These are phyloP conservation scores for Aspergillus sp. DNA, from an alignment of 2,329 filamentous ascomycete genomes.

Conservation along the genomic window DNA sequence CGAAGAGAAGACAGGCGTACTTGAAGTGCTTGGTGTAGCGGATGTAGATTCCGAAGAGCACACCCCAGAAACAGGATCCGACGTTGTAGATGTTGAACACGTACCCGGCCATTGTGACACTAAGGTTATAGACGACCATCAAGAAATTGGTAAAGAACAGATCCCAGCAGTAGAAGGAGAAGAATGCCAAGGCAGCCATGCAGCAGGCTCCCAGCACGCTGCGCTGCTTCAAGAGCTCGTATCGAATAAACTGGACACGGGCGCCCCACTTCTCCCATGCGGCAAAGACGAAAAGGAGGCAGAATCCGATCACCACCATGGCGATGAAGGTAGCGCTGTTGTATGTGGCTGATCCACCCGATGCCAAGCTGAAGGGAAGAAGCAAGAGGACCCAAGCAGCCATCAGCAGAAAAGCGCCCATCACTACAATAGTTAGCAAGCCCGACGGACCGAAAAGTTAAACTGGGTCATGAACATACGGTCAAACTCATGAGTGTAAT, in stretches of 20 bases:
- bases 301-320: slow-evolving; percentile 55
- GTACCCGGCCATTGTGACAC: slow-evolving; percentile 46
- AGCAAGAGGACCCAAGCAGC: slow-evolving; percentile 64
- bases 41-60: slow-evolving; percentile 52
- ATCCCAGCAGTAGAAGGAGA: slow-evolving; percentile 56
- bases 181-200: slow-evolving; percentile 50
- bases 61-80: slow-evolving; percentile 53
- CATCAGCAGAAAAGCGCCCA: slow-evolving; percentile 62
- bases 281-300: slow-evolving; percentile 52
- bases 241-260: slow-evolving; percentile 55
- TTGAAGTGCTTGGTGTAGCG: slow-evolving; percentile 55
- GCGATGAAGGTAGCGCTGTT: slow-evolving; percentile 49
- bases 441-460: not conserved
- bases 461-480: slow-evolving; percentile 49
- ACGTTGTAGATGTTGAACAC: slow-evolving; percentile 55
- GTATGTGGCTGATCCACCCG: slow-evolving; percentile 43
- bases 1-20: slow-evolving; percentile 52
- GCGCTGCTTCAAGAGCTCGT: slow-evolving; percentile 49
- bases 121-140: slow-evolving; percentile 53
- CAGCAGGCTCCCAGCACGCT: slow-evolving; percentile 55
- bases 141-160: slow-evolving; percentile 56
- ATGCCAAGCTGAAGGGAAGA: slow-evolving; percentile 62
- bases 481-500: slow-evolving; percentile 65
- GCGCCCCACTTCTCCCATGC: slow-evolving; percentile 57
- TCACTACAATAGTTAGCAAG: slow-evolving; percentile 31